Base-by-base conservation (phyloP, 176 grass and related monocot species). In the Saccharum officinarum region DNA sequence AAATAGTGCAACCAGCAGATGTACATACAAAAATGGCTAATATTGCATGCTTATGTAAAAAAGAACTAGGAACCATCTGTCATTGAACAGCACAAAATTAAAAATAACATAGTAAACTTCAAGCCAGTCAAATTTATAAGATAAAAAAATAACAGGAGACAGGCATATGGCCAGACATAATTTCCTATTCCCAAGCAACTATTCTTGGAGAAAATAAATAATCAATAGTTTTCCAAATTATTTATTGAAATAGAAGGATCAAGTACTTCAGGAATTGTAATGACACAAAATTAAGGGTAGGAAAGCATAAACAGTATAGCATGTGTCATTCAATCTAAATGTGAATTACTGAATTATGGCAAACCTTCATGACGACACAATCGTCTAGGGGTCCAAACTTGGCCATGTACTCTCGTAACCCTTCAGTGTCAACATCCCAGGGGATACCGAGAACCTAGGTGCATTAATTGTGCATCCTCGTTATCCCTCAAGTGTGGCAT, bases 331-430 rank as follows among this genome's bases (percentile, higher is more conserved):
- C 22, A n/a, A 76, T 81, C 4, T 38, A 30, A 55, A 60, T 67
- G 28, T 65, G 25, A 73, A 41, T 71, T 36, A 33, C 49, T 65
- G 25, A 73, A 41, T 71, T 36, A 33, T 60, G 66, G 10, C 68
- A 73, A 74, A 95, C 95, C 95, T 97, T 97, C 95, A 95, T 97
- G 26, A 97, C 95, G n/a, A 97, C 71, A 2, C 95, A 97, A 79
- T 97, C 95, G 41, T 94, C 92, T 16, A 97, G 88, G 47, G 89
- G 85, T 39, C 95, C 95, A 86, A 93, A 97, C 85, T 97, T 97
- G 85, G 71, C 80, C 95, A 97, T 95, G 80, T 97, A 88, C 65
- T 97, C 89, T 63, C 88, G 84, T 67, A 97, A 86, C 74, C 95
- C 95, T 86, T 92, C 89, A 1, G 90, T 94, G 79, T 97, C 91